phyloP scores from a whole-genome alignment of 2,329 filamentous ascomycete species.

The Penicillium sp. region DNA sequence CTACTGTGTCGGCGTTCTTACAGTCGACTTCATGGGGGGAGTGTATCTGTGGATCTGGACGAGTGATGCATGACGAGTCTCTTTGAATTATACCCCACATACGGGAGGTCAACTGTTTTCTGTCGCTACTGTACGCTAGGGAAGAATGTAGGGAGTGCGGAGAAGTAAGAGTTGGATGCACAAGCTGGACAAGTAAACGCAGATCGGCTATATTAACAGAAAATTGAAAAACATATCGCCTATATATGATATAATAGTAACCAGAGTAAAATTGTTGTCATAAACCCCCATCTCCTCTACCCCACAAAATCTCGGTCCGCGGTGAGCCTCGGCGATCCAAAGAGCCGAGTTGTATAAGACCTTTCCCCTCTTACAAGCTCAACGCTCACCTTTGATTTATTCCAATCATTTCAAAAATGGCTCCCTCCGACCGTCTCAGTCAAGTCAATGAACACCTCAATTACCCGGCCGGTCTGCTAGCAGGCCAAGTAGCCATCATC shows the following conservation, averaged over 20 bases:
- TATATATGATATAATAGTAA: conserved; percentile 2
- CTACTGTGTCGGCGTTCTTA: conserved; percentile 29
- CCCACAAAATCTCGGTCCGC: conserved; percentile 24
- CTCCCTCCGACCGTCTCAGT: conserved; percentile 57
- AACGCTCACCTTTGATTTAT: neutral
- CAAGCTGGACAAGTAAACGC: conserved; percentile 17
- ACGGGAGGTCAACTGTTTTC: conserved; percentile 3
- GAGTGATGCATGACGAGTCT: conserved; percentile 10
- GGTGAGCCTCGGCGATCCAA: conserved; percentile 21
- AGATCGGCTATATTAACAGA: conserved; percentile 10
- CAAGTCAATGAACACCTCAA: conserved; percentile 79
- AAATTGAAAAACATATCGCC: conserved; percentile 6
- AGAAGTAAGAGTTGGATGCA: conserved; percentile 3
- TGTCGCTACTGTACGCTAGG: conserved; percentile 4
- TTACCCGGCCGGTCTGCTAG: conserved; percentile 75
- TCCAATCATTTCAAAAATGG: conserved; percentile 27
- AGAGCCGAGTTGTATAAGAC: conserved; percentile 10
- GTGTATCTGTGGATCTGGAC: conserved; percentile 28
- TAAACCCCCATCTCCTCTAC: conserved; percentile 2
- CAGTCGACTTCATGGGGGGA: conserved; percentile 26
- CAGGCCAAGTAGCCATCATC: conserved; percentile 80
- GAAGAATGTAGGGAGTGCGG: neutral
- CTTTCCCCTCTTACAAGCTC: neutral
- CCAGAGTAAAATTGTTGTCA: neutral
- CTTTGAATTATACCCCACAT: conserved; percentile 7